Conservation (phyloP, 345 rosid species). For the Aurinia saxatilis region DNA sequence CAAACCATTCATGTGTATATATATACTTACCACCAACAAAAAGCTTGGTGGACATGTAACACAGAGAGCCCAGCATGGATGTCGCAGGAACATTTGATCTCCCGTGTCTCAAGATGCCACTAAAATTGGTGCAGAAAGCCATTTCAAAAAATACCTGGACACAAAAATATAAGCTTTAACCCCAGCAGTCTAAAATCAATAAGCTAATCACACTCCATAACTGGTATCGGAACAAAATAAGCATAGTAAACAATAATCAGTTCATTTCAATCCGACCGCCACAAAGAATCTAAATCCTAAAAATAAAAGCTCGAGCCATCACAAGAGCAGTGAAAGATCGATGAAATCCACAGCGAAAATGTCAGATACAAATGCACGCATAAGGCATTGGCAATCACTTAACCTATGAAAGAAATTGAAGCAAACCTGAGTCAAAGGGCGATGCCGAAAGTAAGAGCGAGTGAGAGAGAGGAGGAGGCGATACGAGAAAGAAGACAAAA, state of each 20-base stretch:
- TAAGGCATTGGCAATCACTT: not conserved
- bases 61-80: conserved; percentile 50
- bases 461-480: conserved; percentile 6
- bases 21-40: conserved; percentile 64
- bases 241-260: too few relatives aligned
- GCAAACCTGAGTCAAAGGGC: conserved; percentile 7
- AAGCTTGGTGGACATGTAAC: conserved; percentile 51
- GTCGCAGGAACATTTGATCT: conserved; percentile 37
- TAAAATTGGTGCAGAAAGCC: conserved; percentile 58
- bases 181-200: not conserved
- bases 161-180: not conserved
- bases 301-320: not conserved
- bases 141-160: conserved; percentile 22
- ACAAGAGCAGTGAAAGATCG: not conserved
- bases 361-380: not conserved
- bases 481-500: not conserved
- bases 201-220: not conserved
- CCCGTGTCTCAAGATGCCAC: conserved; percentile 43
- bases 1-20: not conserved
- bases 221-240: too few relatives aligned
- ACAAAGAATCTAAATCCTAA: not conserved
- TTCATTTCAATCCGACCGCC: not conserved
- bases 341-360: not conserved
- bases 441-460: conserved; percentile 2
- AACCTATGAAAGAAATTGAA: not conserved